Percentiles rank a stretch among this genome's conserved stretches.
Evolutionary conservation across 768 basidiomycete genomes (phyloP).

Genomic region (Cantharellus anzutake): DNA sequence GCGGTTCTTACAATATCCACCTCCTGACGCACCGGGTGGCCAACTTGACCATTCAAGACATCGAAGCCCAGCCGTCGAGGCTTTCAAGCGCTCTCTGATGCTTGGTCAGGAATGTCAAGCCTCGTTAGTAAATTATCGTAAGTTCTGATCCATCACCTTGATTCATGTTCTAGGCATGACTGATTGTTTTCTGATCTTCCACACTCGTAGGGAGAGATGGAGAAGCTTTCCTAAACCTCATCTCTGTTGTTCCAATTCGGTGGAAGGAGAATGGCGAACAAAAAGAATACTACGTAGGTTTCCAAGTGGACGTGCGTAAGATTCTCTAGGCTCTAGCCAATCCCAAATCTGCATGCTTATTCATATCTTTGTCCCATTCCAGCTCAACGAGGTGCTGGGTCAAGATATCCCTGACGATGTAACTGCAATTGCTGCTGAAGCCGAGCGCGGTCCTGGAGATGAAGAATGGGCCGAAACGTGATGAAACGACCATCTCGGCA

Average conservation of each 20-base stretch:
- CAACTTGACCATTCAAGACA: background rate
- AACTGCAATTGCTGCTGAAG: background rate
- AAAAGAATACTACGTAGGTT: conserved; percentile 68
- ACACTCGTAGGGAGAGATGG: conserved; percentile 26
- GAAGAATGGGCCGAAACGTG: background rate
- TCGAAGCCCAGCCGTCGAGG: conserved; percentile 42
- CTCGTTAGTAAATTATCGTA: conserved; percentile 72
- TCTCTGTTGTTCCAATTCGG: conserved; percentile 72
- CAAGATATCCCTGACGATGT: background rate
- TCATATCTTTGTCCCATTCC: background rate
- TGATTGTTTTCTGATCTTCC: background rate
- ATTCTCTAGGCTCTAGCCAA: background rate
- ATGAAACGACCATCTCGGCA: background rate
- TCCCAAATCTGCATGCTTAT: background rate
- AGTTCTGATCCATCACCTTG: conserved; percentile 13
- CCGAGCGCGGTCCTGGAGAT: background rate
- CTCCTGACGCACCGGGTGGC: conserved; percentile 21
- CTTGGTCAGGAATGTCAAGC: conserved; percentile 80
- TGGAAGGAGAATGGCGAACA: conserved; percentile 55
- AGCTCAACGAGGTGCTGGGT: background rate
- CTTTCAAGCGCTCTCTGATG: conserved; percentile 41
- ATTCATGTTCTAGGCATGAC: background rate
- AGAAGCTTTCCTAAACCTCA: conserved; percentile 73
- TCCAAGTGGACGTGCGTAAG: conserved; percentile 81
- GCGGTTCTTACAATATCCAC: conserved; percentile 72